Evolutionary conservation across 306 rosid genomes (phyloP).

Genomic region (Malus asiatica): DNA sequence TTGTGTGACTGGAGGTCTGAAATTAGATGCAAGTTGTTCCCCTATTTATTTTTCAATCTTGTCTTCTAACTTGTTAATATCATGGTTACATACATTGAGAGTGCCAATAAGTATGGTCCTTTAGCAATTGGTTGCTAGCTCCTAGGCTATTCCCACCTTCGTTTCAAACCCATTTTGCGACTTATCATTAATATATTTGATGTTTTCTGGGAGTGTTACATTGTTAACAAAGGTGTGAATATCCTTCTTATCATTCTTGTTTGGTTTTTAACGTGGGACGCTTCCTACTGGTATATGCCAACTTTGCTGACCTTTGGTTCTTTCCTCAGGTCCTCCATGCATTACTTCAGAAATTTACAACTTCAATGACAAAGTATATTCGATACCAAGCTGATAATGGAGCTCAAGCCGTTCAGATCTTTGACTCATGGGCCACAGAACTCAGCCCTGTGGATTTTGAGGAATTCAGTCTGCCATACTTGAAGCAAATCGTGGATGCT

Average conservation of each 20-base stretch:
- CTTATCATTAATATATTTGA: background rate
- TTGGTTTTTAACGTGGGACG: background rate
- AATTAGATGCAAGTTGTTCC: background rate
- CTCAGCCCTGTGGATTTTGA: conserved; percentile 93
- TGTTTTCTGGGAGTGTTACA: background rate
- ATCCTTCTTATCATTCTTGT: background rate
- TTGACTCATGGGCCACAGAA: conserved; percentile 95
- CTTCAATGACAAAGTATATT: conserved; percentile 80
- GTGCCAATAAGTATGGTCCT: too few relatives aligned
- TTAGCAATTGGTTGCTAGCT: background rate
- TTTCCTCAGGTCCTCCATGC: conserved; percentile 69
- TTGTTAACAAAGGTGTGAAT: background rate
- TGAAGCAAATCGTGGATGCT: conserved; percentile 78
- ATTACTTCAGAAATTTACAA: conserved; percentile 68
- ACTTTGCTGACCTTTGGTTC: conserved; percentile 5
- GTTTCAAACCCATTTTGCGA: background rate
- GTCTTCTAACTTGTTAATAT: background rate
- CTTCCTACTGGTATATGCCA: background rate
- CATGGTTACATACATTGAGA: background rate
- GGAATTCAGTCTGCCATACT: conserved; percentile 89
- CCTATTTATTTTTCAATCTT: background rate
- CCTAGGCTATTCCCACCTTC: background rate
- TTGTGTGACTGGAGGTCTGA: background rate
- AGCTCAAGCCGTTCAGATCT: conserved; percentile 96
- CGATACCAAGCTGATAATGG: conserved; percentile 91